Conservation (phyloP, 2,329 filamentous ascomycete species). For the Penicillium digitatum region DNA sequence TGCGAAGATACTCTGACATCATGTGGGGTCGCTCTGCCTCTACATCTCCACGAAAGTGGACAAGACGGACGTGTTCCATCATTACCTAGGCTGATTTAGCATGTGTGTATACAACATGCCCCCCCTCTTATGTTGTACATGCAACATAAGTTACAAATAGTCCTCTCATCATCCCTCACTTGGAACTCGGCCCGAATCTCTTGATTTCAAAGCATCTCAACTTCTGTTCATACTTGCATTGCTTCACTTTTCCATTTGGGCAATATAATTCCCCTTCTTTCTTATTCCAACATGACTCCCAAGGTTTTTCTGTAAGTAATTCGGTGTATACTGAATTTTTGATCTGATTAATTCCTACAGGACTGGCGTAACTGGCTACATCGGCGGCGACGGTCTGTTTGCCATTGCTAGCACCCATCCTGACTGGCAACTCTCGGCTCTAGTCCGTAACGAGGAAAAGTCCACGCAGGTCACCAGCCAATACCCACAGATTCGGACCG, state of each 20-base stretch:
- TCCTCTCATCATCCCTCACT: conserved; percentile 2
- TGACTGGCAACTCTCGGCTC: conserved; percentile 45
- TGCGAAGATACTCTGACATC: conserved; percentile 4
- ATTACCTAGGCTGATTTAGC: background rate
- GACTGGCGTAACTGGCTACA: conserved; percentile 52
- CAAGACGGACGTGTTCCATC: background rate
- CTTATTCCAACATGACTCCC: conserved; percentile 24
- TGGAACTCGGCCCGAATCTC: conserved; percentile 4
- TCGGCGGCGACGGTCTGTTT: conserved; percentile 52
- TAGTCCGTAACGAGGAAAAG: conserved; percentile 46
- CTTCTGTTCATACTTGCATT: background rate
- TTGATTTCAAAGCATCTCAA: conserved; percentile 27
- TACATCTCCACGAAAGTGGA: background rate
- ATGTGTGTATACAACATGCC: background rate
- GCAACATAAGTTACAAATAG: no score
- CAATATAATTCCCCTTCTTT: background rate
- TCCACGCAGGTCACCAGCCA: conserved; percentile 37
- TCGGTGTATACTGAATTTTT: conserved; percentile 7
- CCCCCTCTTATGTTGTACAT: no score
- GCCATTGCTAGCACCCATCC: conserved; percentile 45
- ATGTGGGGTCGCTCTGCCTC: conserved; percentile 1
- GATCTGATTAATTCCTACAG: conserved; percentile 30
- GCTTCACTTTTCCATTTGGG: background rate
- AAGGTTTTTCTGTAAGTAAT: conserved; percentile 35
- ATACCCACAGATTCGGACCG: conserved; percentile 42